Percentiles rank a stretch among this genome's conserved stretches.
Evolutionary conservation across 805 yeast genomes (phyloP).

Genomic region (Maudiozyma pseudohumilis): DNA sequence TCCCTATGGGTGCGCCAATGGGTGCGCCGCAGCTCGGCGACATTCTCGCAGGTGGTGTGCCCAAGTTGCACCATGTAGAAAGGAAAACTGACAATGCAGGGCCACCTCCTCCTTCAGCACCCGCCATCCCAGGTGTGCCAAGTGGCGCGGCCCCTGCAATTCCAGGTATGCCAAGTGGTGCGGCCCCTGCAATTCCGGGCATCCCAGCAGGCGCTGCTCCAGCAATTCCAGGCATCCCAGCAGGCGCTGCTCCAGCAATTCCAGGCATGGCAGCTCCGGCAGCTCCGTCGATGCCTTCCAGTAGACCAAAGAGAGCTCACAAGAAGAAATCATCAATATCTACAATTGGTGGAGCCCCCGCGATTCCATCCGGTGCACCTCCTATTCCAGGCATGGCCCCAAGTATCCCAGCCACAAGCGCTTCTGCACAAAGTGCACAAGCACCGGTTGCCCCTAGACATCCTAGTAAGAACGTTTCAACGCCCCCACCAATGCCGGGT

Average conservation of each 20-base stretch:
- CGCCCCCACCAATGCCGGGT: constrained; percentile 12
- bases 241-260: constrained; percentile 18
- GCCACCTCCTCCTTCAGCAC: constrained; percentile 13
- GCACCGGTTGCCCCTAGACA: no score
- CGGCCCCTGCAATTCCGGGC: constrained; percentile 17
- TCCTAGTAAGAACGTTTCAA: no score
- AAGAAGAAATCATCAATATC: constrained; percentile 11
- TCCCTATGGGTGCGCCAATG: constrained; percentile 15
- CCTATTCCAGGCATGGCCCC: background rate
- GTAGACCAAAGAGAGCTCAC: constrained; percentile 7
- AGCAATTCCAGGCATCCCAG: constrained; percentile 19
- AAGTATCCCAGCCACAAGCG: no score
- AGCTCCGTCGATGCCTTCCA: constrained; percentile 17
- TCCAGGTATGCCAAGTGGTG: no score
- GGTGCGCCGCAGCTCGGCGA: constrained; percentile 29
- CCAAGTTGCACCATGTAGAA: constrained; percentile 49
- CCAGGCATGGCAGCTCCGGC: constrained; percentile 13
- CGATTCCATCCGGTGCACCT: background rate
- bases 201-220: constrained; percentile 15
- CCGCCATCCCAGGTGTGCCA: constrained; percentile 7
- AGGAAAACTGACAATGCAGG: constrained; percentile 22
- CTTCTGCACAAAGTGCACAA: no score
- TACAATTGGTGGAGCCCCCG: constrained; percentile 3
- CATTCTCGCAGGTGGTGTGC: constrained; percentile 60
- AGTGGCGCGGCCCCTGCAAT: constrained; percentile 11